phyloP scores from a whole-genome alignment of 768 basidiomycete species.

The Psilocybe cubensis region DNA sequence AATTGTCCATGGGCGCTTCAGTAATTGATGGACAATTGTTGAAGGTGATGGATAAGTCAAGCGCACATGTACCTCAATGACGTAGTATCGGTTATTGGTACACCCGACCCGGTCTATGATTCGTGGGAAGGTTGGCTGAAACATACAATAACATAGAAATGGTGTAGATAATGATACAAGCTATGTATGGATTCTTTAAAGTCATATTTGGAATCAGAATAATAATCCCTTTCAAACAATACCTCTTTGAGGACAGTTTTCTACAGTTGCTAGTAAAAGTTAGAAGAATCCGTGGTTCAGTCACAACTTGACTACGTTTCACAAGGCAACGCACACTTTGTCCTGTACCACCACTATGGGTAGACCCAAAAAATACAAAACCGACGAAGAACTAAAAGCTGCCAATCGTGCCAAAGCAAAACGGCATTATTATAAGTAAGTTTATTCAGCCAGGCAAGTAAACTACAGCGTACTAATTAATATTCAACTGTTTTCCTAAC shows the following conservation, averaged over 20 bases:
- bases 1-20: too few relatives aligned
- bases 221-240: neutral
- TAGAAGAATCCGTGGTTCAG: neutral
- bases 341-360: conserved; percentile 12
- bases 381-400: conserved; percentile 13
- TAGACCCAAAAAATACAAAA: conserved; percentile 16
- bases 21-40: too few relatives aligned
- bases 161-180: neutral
- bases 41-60: too few relatives aligned
- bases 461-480: too few relatives aligned
- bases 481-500: too few relatives aligned
- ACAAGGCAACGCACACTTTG: conserved; percentile 16
- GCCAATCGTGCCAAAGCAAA: conserved; percentile 22
- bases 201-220: neutral
- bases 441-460: neutral
- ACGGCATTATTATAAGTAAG: conserved; percentile 21
- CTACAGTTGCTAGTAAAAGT: neutral
- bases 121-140: too few relatives aligned
- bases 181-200: neutral
- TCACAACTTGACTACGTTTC: neutral
- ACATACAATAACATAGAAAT: neutral
- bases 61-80: too few relatives aligned
- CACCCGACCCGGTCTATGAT: too few relatives aligned
- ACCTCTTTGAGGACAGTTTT: neutral
- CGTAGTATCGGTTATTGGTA: too few relatives aligned